Evolutionary conservation across 1,284 basidiomycete species (phyloP), one percentile per base, ranked within the genome.

Genomic region (Dichomitus squalens): DNA sequence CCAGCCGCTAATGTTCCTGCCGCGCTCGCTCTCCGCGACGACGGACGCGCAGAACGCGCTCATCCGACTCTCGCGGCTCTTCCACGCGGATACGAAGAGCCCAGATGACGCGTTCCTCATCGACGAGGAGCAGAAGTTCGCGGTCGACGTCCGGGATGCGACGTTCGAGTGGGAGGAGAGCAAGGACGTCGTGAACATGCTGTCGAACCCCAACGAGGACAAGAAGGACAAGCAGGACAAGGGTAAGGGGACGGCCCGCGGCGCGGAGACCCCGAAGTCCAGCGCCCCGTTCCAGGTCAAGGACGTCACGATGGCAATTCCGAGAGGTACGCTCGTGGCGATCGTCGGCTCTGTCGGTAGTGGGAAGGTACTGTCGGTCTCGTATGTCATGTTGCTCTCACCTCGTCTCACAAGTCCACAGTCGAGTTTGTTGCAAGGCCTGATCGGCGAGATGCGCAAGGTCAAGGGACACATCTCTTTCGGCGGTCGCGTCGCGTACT

Each of bases 401-500:
- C 29, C 11, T 14, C 7, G 8, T 8, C 27, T 46, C n/a, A 53
- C 36, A 4, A 1, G n/a, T 4, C 12, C 74, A 71, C 48, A 91
- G 76, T 86, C 85, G n/a, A 88, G 85, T 66, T 70, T 92, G 6
- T 73, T 92, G 2, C 81, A 86, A 64, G 89, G 86, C 2, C 74
- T 92, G 31, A 83, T 92, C 29, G 89, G 90, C 7, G 90, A 92
- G 72, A 92, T 92, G 89, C 77, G 82, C 35, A 76, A 73, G 44
- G 69, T 77, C 0, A 65, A 70, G 3, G 90, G 90, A 0, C 69
- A 73, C 2, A 81, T 89, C 31, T 73, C 73, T 0, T 85, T 88
- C 64, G 88, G 90, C 43, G 91, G 89, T 1, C 79, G 78, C 7
- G 81, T 95, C 1, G 88, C 84, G 0, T 96, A 95, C 73, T 94